Conservation (phyloP, 2,329 filamentous ascomycete species). For the Setomelanomma holmii region DNA sequence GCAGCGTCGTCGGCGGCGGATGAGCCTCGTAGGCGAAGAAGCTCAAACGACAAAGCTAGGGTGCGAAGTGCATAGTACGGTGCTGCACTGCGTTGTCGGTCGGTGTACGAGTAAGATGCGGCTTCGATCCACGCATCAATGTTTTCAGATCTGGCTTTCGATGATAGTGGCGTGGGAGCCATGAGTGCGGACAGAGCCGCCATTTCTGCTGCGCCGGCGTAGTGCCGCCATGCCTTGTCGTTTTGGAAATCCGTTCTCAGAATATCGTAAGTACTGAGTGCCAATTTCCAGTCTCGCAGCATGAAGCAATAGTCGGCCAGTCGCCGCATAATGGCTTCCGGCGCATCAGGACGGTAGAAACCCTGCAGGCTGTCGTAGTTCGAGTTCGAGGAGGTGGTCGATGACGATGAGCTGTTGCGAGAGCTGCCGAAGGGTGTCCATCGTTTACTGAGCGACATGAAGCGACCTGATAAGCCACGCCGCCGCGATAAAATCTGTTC, state of each 20-base stretch:
- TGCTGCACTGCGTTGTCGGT: conserved; percentile 71
- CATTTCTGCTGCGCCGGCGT: conserved; percentile 96
- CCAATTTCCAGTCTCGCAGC: conserved; percentile 94
- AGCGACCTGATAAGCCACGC: conserved; percentile 87
- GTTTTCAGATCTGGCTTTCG: conserved; percentile 79
- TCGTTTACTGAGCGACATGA: conserved; percentile 90
- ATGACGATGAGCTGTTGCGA: conserved; percentile 62
- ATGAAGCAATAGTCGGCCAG: conserved; percentile 96
- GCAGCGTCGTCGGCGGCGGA: conserved; percentile 85
- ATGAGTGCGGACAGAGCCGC: conserved; percentile 83
- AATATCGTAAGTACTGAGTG: conserved; percentile 90
- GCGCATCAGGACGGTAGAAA: conserved; percentile 82
- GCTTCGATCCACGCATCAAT: conserved; percentile 89
- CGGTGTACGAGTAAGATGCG: conserved; percentile 90
- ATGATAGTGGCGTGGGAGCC: conserved; percentile 72
- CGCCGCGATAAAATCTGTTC: conserved; percentile 93
- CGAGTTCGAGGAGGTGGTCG: conserved; percentile 60
- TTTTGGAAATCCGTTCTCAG: conserved; percentile 87
- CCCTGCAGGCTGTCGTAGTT: conserved; percentile 82
- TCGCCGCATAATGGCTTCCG: conserved; percentile 91
- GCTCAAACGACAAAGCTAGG: conserved; percentile 77
- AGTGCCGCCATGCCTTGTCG: conserved; percentile 96
- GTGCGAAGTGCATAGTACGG: conserved; percentile 83
- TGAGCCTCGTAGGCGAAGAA: conserved; percentile 80
- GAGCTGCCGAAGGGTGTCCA: conserved; percentile 83